Evolutionary conservation across 2,329 filamentous ascomycete species (phyloP), one percentile per base, ranked within the genome.

Genomic region (Scedosporium dehoogii): DNA sequence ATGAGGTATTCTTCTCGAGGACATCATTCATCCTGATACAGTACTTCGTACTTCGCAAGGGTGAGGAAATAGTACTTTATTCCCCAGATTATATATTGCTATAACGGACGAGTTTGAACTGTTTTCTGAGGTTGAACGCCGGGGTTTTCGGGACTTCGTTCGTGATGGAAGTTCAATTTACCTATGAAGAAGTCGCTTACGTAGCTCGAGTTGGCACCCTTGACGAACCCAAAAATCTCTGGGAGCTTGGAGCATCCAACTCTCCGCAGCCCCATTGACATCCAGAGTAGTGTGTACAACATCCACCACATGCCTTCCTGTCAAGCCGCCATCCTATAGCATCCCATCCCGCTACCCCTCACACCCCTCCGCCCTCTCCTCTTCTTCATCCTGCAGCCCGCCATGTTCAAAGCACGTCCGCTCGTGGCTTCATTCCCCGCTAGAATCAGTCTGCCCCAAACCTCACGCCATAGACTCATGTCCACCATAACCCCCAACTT

Each of bases 401-500:
- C 29, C 23, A 29, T 58, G n/a, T 16, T 23, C 16, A 38, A 23
- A 33, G 14, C 59, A n/a, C 59, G 59, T 27, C 48, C 59, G 6
- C 6, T 61, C 59, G 25, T 61, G 44, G 9, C 29, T 12, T 21
- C 59, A 5, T 7, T 56, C n/a, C 27, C 46, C 12, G n/a, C 18
- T 7, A 38, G 29, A 23, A 6, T 23, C 33, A 14, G 21, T 21
- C 12, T 51, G 10, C 25, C 38, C 7, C 48, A 23, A 27, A 25
- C 21, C 44, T 55, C 57, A 41, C 33, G 29, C 48, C 51, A 61
- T 25, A 25, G 48, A 23, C 48, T 60, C 57, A 61, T 61, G 59
- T 61, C 59, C 6, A 57, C 67, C 69, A 55, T 67, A 61, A 57
- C 51, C 14, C 63, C 60, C 48, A 61, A 46, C 18, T 83, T 83